Evolutionary conservation across 441 rosid genomes (phyloP).

Genomic region (Lepidium campestre): DNA sequence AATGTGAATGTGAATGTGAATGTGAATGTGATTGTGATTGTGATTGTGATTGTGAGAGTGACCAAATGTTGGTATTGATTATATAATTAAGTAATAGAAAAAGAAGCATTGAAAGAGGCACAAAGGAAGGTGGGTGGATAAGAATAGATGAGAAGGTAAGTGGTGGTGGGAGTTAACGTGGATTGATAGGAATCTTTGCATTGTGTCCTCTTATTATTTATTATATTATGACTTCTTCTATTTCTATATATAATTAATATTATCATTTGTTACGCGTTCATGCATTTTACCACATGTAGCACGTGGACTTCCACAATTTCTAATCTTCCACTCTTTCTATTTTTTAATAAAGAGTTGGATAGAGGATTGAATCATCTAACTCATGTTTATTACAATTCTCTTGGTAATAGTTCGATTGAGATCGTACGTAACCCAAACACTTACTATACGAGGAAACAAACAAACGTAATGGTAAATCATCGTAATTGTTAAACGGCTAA

Average conservation of each 20-base stretch:
- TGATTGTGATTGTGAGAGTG: no score
- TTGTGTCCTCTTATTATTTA: neutral
- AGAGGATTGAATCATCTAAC: neutral
- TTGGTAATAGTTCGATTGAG: neutral
- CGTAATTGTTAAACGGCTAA: no score
- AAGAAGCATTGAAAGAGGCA: slow-evolving; percentile 12
- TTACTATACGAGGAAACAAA: neutral
- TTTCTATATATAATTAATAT: neutral
- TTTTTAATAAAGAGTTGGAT: neutral
- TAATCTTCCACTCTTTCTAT: neutral
- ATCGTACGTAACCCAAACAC: neutral
- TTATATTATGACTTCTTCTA: no score
- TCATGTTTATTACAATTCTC: neutral
- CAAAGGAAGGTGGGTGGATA: slow-evolving; percentile 19
- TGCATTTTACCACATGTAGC: slow-evolving; percentile 16
- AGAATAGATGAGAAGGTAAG: slow-evolving; percentile 14
- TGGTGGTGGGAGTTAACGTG: slow-evolving; percentile 25
- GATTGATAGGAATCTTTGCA: slow-evolving; percentile 27
- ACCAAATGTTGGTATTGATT: neutral
- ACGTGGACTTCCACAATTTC: slow-evolving; percentile 20
- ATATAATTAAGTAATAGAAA: neutral
- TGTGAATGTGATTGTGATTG: no score
- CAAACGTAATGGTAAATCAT: neutral
- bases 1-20: slow-evolving; percentile 1
- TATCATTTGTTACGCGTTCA: slow-evolving; percentile 25